Base-by-base conservation (phyloP, 331 rosid species). In the Pyrus hybrid region DNA sequence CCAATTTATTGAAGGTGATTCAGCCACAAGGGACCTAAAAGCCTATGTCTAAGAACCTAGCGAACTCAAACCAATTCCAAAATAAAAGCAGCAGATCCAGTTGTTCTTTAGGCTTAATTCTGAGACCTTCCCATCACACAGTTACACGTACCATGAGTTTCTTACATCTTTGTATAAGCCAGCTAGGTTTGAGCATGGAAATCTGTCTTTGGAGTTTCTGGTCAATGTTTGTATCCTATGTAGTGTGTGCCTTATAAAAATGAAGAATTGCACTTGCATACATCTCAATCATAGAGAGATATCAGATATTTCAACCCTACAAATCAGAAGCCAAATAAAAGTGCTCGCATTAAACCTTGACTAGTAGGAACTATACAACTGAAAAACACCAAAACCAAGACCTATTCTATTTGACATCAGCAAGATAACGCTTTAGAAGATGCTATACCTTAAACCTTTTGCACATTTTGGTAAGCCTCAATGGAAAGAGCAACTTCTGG, bases 391-490 rank as follows among this genome's bases (percentile, higher is more conserved):
- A 29, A 22, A 64, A 60, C 63, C 10, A 68, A 12, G 49, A 76
- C 49, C 60, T 18, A 41, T 41, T 81, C 63, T 54, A 41, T 26
- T 54, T 49, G 43, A 32, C 33, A 77, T 76, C 67, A 70, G 70
- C 65, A 53, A 11, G 61, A 58, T 41, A 56, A 56, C 37, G 47
- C 37, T 49, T 45, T 67, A 7, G 28, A 78, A 13, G 26, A 78
- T 71, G 71, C 28, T 54, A 81, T 87, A 43, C 13, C 97, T 93
- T 90, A 51, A 80, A 47, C 87, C 87, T 77, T 91, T 65, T 90
- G 92, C 73, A 70, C 77, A 76, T 86, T 90, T 75, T 91, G 96
- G 80, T 90, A 91, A 81, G 91, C 86, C 84, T 91, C 98, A 54
- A 91, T 88, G 62, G 81, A 84, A 32, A 91, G 88, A 72, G 84